These are phyloP conservation scores for Collybia sordida DNA, from an alignment of 768 basidiomycete species.

Conservation along the genomic window DNA sequence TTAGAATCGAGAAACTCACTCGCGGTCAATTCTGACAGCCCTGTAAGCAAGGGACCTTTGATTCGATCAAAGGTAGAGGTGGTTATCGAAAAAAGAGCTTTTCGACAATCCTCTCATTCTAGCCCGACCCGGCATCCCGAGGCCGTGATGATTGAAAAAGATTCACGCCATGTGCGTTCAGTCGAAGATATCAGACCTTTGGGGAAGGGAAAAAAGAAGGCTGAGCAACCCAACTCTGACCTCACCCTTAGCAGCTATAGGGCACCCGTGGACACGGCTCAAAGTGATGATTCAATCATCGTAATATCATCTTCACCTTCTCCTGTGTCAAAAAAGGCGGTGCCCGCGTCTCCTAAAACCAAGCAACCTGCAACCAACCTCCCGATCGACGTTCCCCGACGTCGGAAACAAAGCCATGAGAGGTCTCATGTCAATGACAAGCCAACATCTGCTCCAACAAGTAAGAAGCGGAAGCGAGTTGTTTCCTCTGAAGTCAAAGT, in stretches of 20 bases:
- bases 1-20: neutral
- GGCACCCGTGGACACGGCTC: conserved; percentile 13
- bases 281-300: conserved; percentile 17
- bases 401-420: no score
- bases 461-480: conserved; percentile 22
- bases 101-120: neutral
- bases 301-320: conserved; percentile 10
- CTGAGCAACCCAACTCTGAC: neutral
- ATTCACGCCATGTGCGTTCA: no score
- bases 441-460: neutral
- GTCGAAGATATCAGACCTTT: no score
- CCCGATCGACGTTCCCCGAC: no score
- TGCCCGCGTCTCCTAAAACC: neutral
- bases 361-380: no score
- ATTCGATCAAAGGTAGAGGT: conserved; percentile 12
- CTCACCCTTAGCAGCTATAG: neutral
- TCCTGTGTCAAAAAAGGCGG: neutral
- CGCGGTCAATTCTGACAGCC: neutral
- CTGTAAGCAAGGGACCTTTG: neutral
- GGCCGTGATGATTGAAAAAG: no score
- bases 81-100: conserved; percentile 9
- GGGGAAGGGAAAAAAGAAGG: neutral
- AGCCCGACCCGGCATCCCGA: neutral
- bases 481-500: conserved; percentile 8
- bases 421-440: neutral